phyloP scores from a whole-genome alignment of 805 yeast species.

The Torulaspora gathmanii region DNA sequence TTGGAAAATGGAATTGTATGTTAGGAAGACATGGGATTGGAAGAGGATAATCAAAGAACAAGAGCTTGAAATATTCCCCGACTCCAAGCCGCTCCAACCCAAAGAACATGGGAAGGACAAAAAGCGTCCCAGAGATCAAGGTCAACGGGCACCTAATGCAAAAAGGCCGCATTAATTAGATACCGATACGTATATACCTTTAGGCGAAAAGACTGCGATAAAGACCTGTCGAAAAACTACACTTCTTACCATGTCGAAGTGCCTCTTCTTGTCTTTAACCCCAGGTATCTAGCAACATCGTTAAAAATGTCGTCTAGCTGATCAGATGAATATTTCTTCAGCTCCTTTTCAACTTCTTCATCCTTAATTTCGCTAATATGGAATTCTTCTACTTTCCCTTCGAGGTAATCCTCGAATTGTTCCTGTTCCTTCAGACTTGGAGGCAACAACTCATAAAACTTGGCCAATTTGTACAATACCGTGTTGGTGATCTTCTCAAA shows the following conservation, averaged over 20 bases:
- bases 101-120: conserved; percentile 8
- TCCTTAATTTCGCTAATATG: conserved; percentile 36
- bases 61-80: conserved; percentile 41
- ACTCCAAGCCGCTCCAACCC: conserved; percentile 33
- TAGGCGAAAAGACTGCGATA: background rate
- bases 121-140: conserved; percentile 8
- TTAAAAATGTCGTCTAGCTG: conserved; percentile 53
- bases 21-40: conserved; percentile 79
- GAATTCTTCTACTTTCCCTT: conserved; percentile 45
- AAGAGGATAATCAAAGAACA: conserved; percentile 55
- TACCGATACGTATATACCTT: conserved; percentile 4
- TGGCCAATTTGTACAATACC: conserved; percentile 50
- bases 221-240: background rate
- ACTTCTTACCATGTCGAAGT: conserved; percentile 44
- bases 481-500: conserved; percentile 46
- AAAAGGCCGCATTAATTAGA: conserved; percentile 9
- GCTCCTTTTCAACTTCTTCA: conserved; percentile 30
- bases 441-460: conserved; percentile 75
- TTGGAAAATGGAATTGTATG: conserved; percentile 81
- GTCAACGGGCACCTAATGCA: conserved; percentile 2
- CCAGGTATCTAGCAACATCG: conserved; percentile 64
- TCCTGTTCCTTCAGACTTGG: conserved; percentile 53
- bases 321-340: conserved; percentile 38
- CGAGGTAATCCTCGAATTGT: conserved; percentile 46
- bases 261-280: conserved; percentile 53